A percentile compares a stretch with the other conserved stretches of the same genome.
phyloP scores from a whole-genome alignment of 306 rosid genomes.

The Corylus americana region DNA sequence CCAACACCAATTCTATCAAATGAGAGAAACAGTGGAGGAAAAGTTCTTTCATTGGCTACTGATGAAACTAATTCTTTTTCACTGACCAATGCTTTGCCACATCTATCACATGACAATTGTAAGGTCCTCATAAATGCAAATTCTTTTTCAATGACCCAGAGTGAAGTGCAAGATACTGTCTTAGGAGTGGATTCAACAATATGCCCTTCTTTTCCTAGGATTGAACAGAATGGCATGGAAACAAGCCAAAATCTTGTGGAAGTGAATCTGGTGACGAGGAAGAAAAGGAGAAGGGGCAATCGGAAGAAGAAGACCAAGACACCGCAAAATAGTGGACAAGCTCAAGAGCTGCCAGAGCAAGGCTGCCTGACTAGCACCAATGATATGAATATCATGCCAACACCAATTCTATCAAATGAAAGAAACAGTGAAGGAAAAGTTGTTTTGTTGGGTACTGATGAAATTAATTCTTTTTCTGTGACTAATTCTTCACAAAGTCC shows the following conservation, averaged over 20 bases:
- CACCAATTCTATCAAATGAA: conserved; percentile 16
- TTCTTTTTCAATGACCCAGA: conserved; percentile 24
- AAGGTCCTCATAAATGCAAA: background rate
- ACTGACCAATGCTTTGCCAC: background rate
- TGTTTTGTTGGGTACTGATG: conserved; percentile 17
- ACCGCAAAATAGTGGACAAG: conserved; percentile 16
- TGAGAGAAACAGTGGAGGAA: conserved; percentile 12
- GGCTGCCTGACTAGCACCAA: conserved; percentile 18
- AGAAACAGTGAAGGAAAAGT: conserved; percentile 8
- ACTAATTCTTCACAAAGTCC: background rate
- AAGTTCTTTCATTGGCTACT: conserved; percentile 14
- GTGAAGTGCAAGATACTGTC: conserved; percentile 24
- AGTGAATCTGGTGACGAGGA: conserved; percentile 14
- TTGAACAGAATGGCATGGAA: conserved; percentile 18
- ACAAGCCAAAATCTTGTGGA: conserved; percentile 13
- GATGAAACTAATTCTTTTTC: conserved; percentile 1
- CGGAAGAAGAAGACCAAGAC: conserved; percentile 21
- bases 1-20: conserved; percentile 21
- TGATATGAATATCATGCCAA: conserved; percentile 18
- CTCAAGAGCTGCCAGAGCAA: conserved; percentile 27
- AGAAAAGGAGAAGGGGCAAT: conserved; percentile 24
- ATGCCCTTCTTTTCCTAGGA: conserved; percentile 16
- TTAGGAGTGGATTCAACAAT: conserved; percentile 15
- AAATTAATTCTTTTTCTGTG: background rate
- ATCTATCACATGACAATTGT: conserved; percentile 8